phyloP scores from a whole-genome alignment of 2,329 filamentous ascomycete genomes.

The Hypomyces rosellus region DNA sequence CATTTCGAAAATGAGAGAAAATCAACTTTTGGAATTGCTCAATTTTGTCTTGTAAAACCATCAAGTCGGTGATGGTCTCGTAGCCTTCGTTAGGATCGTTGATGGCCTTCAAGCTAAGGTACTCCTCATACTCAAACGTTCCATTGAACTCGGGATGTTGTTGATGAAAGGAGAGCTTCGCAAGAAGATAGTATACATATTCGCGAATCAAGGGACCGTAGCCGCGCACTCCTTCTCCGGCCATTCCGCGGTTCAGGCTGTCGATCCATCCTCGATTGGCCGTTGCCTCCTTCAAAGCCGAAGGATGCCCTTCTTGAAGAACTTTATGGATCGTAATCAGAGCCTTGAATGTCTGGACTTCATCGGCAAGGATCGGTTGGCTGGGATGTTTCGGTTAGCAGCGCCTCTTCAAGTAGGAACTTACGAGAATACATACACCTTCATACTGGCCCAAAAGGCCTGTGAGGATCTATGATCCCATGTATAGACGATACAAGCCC shows the following conservation, averaged over 20 bases:
- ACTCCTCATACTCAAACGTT: constrained; percentile 98
- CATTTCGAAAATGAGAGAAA: constrained; percentile 89
- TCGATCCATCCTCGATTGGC: constrained; percentile 87
- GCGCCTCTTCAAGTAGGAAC: neutral
- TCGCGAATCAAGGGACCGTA: constrained; percentile 91
- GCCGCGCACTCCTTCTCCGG: constrained; percentile 78
- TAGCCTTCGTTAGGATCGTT: constrained; percentile 98
- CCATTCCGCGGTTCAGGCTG: constrained; percentile 76
- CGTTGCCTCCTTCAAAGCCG: constrained; percentile 82
- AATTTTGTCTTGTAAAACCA: constrained; percentile 96
- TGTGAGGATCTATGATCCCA: constrained; percentile 97
- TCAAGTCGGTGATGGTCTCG: constrained; percentile 93
- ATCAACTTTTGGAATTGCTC: constrained; percentile 98
- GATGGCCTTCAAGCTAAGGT: constrained; percentile 94
- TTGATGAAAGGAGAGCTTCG: constrained; percentile 93
- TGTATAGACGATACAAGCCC: constrained; percentile 95
- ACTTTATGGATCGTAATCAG: constrained; percentile 97
- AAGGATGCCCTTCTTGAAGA: constrained; percentile 89
- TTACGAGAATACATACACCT: constrained; percentile 67
- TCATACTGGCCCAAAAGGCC: constrained; percentile 97
- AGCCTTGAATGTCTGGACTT: constrained; percentile 98
- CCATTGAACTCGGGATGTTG: constrained; percentile 98
- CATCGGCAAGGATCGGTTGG: constrained; percentile 95
- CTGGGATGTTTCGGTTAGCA: constrained; percentile 37
- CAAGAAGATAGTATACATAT: constrained; percentile 92